A percentile compares a stretch with the other conserved stretches of the same genome.
These are phyloP conservation scores for Gryganskiella cystojenkinii DNA, from an alignment of 192 early-diverging fungal species.

Conservation along the genomic window DNA sequence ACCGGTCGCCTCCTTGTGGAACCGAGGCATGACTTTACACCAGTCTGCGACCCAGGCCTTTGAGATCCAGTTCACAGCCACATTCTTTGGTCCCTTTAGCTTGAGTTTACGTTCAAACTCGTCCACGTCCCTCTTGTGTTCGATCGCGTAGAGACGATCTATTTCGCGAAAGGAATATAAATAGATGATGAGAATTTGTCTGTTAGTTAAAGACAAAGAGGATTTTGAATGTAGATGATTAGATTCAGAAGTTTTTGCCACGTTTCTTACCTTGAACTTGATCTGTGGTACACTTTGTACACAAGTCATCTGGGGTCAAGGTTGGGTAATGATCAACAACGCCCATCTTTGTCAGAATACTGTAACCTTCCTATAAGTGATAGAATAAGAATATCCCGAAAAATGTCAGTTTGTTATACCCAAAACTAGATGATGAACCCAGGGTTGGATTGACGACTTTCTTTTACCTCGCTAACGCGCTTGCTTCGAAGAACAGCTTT, in stretches of 20 bases:
- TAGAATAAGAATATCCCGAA: too few relatives aligned
- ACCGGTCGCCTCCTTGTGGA: constrained; percentile 3
- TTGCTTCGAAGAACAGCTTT: constrained; percentile 21
- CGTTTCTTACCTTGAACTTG: background rate
- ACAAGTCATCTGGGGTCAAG: too few relatives aligned
- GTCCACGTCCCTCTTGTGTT: constrained; percentile 31
- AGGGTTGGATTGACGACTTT: background rate
- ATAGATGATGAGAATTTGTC: background rate
- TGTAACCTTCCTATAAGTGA: too few relatives aligned
- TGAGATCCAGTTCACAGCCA: constrained; percentile 27
- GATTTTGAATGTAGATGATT: background rate
- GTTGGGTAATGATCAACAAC: too few relatives aligned
- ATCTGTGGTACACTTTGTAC: background rate
- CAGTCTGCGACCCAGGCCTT: constrained; percentile 35
- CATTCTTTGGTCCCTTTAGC: background rate
- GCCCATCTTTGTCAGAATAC: too few relatives aligned
- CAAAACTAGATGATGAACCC: too few relatives aligned
- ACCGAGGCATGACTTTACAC: constrained; percentile 15
- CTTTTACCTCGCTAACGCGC: constrained; percentile 32
- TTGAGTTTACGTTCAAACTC: constrained; percentile 13
- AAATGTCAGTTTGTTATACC: too few relatives aligned
- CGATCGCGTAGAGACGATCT: constrained; percentile 18
- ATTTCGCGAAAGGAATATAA: constrained; percentile 19
- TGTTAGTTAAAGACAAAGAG: background rate
- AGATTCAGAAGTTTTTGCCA: too few relatives aligned